Base-by-base conservation (phyloP, 1,139 yeast species). In the Magnusiomyces ingens region DNA sequence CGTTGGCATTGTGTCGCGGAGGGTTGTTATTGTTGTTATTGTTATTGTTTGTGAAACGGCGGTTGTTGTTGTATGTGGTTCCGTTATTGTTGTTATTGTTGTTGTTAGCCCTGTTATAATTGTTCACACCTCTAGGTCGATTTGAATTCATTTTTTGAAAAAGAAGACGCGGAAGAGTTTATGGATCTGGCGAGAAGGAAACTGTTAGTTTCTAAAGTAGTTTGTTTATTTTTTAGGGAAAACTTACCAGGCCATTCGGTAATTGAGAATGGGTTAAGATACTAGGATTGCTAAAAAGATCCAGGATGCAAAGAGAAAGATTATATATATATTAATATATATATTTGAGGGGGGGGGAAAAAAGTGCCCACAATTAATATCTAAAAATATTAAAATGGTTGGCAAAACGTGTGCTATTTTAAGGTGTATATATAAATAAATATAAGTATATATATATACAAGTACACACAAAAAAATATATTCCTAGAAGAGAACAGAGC, bases 11-110 rank as follows among this genome's bases (percentile, higher is more conserved):
- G 35, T 26, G 12, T 13, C 17, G 36, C 6, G 18, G 22, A 18
- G 38, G 2, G 41, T 40, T 38, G 13, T 15, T 22, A 12, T 21
- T 48, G 37, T 17, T 17, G 50, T 48, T 48, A 15, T 26, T 29
- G n/a, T 15, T 40, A 6, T 19, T 42, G 21, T 45, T 51, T 15
- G 48, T 45, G 41, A 21, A 47, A 5, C 51, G 50, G 18, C 48
- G 41, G 42, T 42, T 26, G 21, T 42, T 49, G 22, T 26, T 48
- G 45, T 35, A 41, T 47, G 36, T 45, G 37, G 21, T 40, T 38
- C 29, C 48, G 22, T 46, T 26, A 38, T 45, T 47, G 26, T 40
- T 43, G 44, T 32, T 45, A 40, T 36, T 47, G 35, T 41, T 41
- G 46, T 41, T 50, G 35, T 37, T 36, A 41, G 43, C 48, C 26